Evolutionary conservation across 768 basidiomycete species (phyloP).

Genomic region (Lentinus tigrinus): DNA sequence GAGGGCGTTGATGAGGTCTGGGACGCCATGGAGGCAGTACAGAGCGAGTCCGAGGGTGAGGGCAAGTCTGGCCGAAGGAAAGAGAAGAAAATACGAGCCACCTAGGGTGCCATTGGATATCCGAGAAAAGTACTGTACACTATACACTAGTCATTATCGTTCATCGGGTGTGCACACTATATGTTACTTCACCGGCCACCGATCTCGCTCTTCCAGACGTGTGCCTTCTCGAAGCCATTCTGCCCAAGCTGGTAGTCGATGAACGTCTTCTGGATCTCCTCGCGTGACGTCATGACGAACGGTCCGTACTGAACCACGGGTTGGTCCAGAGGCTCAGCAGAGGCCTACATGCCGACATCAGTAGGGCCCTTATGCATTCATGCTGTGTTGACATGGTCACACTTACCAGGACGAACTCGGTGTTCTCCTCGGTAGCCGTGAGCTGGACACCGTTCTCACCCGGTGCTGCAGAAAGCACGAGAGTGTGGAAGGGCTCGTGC

Average conservation of each 20-base stretch:
- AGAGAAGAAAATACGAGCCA: constrained; percentile 15
- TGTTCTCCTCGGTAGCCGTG: constrained; percentile 54
- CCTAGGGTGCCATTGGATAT: background rate
- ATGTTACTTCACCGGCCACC: constrained; percentile 33
- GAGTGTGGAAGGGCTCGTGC: constrained; percentile 69
- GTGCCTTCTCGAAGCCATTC: constrained; percentile 92
- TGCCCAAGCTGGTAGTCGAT: constrained; percentile 72
- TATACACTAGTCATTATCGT: too few relatives aligned
- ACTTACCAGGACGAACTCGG: constrained; percentile 73
- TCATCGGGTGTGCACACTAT: background rate
- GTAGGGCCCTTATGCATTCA: background rate
- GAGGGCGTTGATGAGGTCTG: constrained; percentile 63
- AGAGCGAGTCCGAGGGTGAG: constrained; percentile 34
- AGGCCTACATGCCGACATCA: constrained; percentile 44
- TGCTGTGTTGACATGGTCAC: too few relatives aligned
- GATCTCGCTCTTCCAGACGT: constrained; percentile 84
- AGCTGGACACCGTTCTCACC: constrained; percentile 70
- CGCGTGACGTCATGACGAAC: constrained; percentile 79
- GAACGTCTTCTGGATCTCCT: constrained; percentile 82
- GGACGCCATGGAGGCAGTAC: constrained; percentile 60
- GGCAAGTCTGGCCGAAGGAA: constrained; percentile 25
- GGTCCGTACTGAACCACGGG: constrained; percentile 85
- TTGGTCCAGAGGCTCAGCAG: constrained; percentile 89
- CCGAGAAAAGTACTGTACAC: background rate
- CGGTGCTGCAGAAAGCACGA: constrained; percentile 67